Evolutionary conservation across 2,329 filamentous ascomycete species (phyloP).

Genomic region (Paraphaeosphaeria minitans): DNA sequence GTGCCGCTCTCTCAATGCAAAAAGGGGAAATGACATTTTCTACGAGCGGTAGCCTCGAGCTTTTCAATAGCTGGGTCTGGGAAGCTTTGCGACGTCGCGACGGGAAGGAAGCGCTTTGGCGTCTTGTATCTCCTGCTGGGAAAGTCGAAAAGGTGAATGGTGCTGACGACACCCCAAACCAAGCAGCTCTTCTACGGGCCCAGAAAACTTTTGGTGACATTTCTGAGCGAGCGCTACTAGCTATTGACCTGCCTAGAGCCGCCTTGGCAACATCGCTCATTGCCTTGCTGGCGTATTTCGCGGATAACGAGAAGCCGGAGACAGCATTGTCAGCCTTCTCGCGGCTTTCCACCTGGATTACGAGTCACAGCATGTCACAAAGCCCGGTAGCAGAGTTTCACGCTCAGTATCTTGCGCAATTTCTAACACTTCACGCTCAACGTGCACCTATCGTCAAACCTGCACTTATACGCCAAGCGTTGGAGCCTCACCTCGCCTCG

Average conservation of each 20-base stretch:
- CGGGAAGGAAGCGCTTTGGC: slow-evolving; percentile 36
- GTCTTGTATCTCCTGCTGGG: slow-evolving; percentile 39
- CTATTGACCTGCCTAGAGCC: slow-evolving; percentile 50
- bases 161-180: slow-evolving; percentile 12
- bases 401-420: slow-evolving; percentile 68
- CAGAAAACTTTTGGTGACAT: slow-evolving; percentile 18
- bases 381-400: slow-evolving; percentile 63
- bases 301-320: slow-evolving; percentile 42
- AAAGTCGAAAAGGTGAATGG: slow-evolving; percentile 14
- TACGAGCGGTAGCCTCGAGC: slow-evolving; percentile 47
- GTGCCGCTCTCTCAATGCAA: slow-evolving; percentile 67
- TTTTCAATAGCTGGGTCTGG: slow-evolving; percentile 70
- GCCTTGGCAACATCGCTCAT: slow-evolving; percentile 65
- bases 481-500: slow-evolving; percentile 63
- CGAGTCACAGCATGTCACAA: slow-evolving; percentile 22
- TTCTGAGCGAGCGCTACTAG: slow-evolving; percentile 62
- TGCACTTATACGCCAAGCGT: slow-evolving; percentile 64
- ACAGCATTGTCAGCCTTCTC: slow-evolving; percentile 48
- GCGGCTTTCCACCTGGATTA: slow-evolving; percentile 29
- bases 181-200: slow-evolving; percentile 23
- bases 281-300: slow-evolving; percentile 71
- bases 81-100: slow-evolving; percentile 61
- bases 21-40: slow-evolving; percentile 56
- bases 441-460: slow-evolving; percentile 71
- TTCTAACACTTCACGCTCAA: slow-evolving; percentile 70